Evolutionary conservation across 164 flowering plant genomes (phyloP).

Genomic region (Santalum album): DNA sequence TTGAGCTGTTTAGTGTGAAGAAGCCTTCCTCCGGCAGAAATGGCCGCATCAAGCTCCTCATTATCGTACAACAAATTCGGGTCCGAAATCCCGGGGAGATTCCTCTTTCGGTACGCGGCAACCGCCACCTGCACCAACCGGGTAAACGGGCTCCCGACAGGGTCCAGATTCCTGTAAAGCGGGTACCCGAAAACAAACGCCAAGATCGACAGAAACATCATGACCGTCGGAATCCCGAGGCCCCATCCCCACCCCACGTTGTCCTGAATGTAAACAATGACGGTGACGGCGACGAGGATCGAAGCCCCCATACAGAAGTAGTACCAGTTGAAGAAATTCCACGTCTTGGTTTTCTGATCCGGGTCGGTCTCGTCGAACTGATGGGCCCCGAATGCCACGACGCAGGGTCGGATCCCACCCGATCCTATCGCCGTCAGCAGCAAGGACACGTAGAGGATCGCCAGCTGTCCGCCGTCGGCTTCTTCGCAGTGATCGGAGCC

Average conservation of each 20-base stretch:
- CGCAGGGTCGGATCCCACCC: constrained; percentile 87
- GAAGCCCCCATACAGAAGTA: constrained; percentile 77
- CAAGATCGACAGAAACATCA: constrained; percentile 56
- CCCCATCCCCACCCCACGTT: constrained; percentile 91
- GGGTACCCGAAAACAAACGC: constrained; percentile 49
- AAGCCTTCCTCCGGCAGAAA: constrained; percentile 59
- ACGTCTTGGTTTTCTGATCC: constrained; percentile 38
- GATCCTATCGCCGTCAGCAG: constrained; percentile 59
- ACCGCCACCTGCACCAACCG: constrained; percentile 58
- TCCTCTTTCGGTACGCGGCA: constrained; percentile 59
- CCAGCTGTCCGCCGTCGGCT: constrained; percentile 47
- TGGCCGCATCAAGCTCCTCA: constrained; percentile 55
- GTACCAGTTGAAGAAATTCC: constrained; percentile 89
- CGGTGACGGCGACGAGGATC: constrained; percentile 68
- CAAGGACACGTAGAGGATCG: constrained; percentile 50
- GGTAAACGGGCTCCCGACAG: constrained; percentile 78
- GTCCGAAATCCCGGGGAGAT: constrained; percentile 31
- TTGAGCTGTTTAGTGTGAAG: constrained; percentile 46
- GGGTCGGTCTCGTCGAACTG: constrained; percentile 70
- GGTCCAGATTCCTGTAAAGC: constrained; percentile 54
- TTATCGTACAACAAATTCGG: constrained; percentile 45
- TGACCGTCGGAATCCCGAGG: constrained; percentile 55
- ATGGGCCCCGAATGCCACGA: constrained; percentile 82
- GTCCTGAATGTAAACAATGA: constrained; percentile 74
- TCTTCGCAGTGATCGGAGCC: constrained; percentile 30